Evolutionary conservation across 257 asterid genomes (phyloP).

Genomic region (Paraleonurus japonicus): DNA sequence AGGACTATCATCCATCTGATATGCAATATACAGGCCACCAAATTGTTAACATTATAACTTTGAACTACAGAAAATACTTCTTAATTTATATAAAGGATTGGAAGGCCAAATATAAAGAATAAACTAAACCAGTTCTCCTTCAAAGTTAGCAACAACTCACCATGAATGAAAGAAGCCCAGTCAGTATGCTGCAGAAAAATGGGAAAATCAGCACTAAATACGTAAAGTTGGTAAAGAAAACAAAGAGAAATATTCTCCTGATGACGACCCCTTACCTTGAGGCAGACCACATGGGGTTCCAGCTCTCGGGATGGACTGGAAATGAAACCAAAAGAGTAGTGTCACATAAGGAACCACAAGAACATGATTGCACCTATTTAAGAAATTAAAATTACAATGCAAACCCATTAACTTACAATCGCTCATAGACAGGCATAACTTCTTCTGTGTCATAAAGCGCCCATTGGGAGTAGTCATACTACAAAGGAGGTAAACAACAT

Average conservation of each 20-base stretch:
- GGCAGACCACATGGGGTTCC: constrained; percentile 78
- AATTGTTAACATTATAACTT: background rate
- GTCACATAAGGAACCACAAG: constrained; percentile 19
- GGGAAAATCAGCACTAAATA: constrained; percentile 36
- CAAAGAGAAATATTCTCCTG: background rate
- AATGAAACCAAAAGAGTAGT: constrained; percentile 28
- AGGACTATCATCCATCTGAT: constrained; percentile 91
- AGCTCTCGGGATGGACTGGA: constrained; percentile 65
- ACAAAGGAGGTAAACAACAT: constrained; percentile 27
- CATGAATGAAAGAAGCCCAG: constrained; percentile 98
- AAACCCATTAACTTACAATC: constrained; percentile 49
- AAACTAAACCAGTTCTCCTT: background rate
- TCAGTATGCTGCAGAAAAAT: constrained; percentile 76
- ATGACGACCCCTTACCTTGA: constrained; percentile 42
- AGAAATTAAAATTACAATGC: background rate
- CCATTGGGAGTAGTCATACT: constrained; percentile 92
- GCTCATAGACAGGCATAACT: constrained; percentile 95
- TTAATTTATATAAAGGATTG: constrained; percentile 4
- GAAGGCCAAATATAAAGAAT: background rate
- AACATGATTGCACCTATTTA: constrained; percentile 3
- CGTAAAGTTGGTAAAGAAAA: constrained; percentile 6
- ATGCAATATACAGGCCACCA: constrained; percentile 4
- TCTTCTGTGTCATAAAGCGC: constrained; percentile 89
- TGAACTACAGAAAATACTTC: constrained; percentile 21
- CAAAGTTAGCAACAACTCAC: constrained; percentile 44